Evolutionary conservation across 768 basidiomycete species (phyloP), one percentile per base, ranked within the genome.

Genomic region (Obba rivulosa): DNA sequence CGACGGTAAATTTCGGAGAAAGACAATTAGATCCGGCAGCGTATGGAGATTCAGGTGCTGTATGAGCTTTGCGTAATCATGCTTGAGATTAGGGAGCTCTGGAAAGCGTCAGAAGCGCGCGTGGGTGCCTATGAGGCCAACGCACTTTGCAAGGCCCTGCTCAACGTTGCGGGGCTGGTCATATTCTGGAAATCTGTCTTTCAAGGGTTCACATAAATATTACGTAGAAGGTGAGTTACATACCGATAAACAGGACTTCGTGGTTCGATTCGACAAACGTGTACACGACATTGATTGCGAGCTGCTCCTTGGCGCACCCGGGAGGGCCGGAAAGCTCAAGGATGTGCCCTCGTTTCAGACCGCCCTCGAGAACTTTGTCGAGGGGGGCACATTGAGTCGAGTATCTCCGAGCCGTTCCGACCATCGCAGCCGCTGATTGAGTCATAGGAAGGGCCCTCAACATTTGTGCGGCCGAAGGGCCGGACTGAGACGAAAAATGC

Each of bases 311-410:
- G 9, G 78, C 75, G 34, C 77, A 75, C 41, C 87, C 87, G 0
- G 87, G 87, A 39, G 85, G 83, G 0, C 87, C 87, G 24, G 85
- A 85, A 55, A 90, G 68, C 66, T 90, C 87, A 17, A 89, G 69
- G 52, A 87, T 71, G 53, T 76, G 71, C 8, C 84, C 83, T 48
- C 71, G 72, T 46, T 68, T 65, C 39, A 90, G 63, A 14, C 87
- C 87, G 39, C 84, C 84, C 25, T 69, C 75, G 4, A 90, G 71
- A 2, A 88, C 61, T 16, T 66, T 66, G 55, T 89, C 83, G 23
- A 86, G 65, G 11, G 77, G 70, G 3, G 62, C 47, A 58, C 74
- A 81, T 5, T 61, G 59, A 0, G 80, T 80, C 3, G 70, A 56
- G 28, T 77, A 62, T 46, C 53, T 54, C 44, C 49, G 56, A 38